Base-by-base conservation (phyloP, 2,329 filamentous ascomycete species). In the Magnaporthales sp. region DNA sequence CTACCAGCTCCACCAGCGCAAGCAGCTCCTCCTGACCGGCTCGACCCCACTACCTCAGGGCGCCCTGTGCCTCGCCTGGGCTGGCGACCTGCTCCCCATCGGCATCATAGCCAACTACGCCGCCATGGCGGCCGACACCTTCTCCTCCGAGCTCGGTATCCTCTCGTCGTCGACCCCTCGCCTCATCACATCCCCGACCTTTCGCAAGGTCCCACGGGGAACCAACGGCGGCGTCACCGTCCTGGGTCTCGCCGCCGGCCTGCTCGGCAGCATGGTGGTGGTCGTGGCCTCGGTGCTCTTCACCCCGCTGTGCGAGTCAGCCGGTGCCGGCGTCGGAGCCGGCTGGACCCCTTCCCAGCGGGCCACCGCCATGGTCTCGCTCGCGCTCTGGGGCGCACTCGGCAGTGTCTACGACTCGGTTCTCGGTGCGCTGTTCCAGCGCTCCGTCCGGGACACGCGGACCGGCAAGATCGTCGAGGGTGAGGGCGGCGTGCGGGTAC, bases 91-190 rank as follows among this genome's bases (percentile, higher is more conserved):
- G 5, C 79, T 89, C 4, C 79, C 89, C 11, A 74, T 90, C 24
- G 88, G 88, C 13, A 88, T 90, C 70, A 85, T 91, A 70, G 86
- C 87, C 58, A 94, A 97, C 79, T 99, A 99, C 74, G 94, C 93
- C 29, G 91, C 92, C 63, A 93, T 96, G 10, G 88, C 92, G 24
- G 92, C 94, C 64, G 95, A 99, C 76, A 99, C 95, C 0, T 95
- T 97, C 76, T 93, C 91, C 67, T 97, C 93, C 11, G 95, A 99
- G 80, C 87, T 99, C 24, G 95, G 95, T 15, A 99, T 99, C 67
- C 83, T 99, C 13, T 90, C 93, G 7, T 86, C 83, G 68, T 84
- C 84, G 27, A 80, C 86, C 61, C 95, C 95, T 9, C 88, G 93
- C 46, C 86, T 99, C 51, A 94, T 99, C 74, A 97, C 92, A 4